Conservation (phyloP, 257 asterid genomes). For the Solanum corneliomulleri region DNA sequence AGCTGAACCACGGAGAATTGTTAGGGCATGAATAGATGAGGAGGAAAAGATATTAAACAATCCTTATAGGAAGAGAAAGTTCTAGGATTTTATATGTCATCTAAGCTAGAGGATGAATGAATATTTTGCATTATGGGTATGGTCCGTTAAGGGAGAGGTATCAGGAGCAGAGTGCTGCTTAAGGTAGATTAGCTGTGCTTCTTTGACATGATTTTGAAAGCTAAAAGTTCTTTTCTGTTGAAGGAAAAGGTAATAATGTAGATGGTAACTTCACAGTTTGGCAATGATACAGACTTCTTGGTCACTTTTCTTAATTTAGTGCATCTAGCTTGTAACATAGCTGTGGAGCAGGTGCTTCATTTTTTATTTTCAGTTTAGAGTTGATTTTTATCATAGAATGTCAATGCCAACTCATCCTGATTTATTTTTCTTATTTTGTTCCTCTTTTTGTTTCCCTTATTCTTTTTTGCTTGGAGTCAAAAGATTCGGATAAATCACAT, state of each 20-base stretch:
- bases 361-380: not conserved
- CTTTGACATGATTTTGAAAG: not conserved
- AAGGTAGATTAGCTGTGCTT: not conserved
- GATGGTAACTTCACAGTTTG: not conserved
- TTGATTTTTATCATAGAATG: not conserved
- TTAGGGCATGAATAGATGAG: not conserved
- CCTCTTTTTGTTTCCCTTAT: not conserved
- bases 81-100: not conserved
- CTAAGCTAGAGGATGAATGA: not conserved
- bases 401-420: not conserved
- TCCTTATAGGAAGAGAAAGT: not conserved
- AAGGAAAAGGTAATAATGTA: not conserved
- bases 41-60: not conserved
- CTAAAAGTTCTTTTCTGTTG: not conserved
- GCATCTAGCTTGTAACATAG: not conserved
- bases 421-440: not conserved
- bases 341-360: not conserved
- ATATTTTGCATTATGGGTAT: not conserved
- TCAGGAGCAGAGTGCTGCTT: not conserved
- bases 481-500: not conserved
- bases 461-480: not conserved
- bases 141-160: not conserved
- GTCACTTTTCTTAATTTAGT: not conserved
- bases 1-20: not conserved
- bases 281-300: not conserved